Conservation (phyloP, 1,284 basidiomycete genomes). For the Inonotus hispidus region DNA sequence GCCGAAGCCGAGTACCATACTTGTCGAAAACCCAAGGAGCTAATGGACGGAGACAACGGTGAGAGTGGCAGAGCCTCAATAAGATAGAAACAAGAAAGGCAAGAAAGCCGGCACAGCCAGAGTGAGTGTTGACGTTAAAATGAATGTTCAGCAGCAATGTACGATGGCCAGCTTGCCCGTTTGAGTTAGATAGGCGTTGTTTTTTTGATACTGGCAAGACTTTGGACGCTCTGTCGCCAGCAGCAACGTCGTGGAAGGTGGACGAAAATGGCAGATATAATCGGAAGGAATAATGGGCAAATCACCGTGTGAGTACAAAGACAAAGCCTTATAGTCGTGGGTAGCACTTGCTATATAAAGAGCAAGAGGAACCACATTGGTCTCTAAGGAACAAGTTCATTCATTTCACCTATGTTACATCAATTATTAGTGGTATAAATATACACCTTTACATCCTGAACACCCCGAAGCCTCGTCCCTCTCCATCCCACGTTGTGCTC, state of each 20-base stretch:
- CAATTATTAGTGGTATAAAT: neutral
- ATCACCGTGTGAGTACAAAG: neutral
- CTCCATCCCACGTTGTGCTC: slow-evolving; percentile 65
- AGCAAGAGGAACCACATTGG: neutral
- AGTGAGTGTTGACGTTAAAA: neutral
- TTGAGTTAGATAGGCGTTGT: neutral
- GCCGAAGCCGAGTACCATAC: slow-evolving; percentile 64
- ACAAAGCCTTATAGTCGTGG: neutral
- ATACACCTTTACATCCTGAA: slow-evolving; percentile 70
- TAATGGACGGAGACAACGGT: neutral
- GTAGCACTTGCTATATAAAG: neutral
- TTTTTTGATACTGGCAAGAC: neutral
- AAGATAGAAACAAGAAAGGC: slow-evolving; percentile 5
- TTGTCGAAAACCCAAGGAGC: slow-evolving; percentile 1
- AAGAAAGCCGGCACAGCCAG: slow-evolving; percentile 2
- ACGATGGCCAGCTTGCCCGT: neutral
- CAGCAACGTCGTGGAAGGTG: slow-evolving; percentile 11
- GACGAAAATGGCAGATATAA: neutral
- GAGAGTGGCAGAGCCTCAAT: neutral
- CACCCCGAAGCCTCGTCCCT: slow-evolving; percentile 76
- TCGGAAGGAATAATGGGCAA: neutral
- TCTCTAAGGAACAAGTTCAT: neutral
- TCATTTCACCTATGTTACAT: neutral
- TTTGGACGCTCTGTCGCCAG: neutral
- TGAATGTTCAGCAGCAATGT: neutral